These are phyloP conservation scores for Teunomyces kruisii DNA, from an alignment of 805 yeast genomes.

Conservation along the genomic window DNA sequence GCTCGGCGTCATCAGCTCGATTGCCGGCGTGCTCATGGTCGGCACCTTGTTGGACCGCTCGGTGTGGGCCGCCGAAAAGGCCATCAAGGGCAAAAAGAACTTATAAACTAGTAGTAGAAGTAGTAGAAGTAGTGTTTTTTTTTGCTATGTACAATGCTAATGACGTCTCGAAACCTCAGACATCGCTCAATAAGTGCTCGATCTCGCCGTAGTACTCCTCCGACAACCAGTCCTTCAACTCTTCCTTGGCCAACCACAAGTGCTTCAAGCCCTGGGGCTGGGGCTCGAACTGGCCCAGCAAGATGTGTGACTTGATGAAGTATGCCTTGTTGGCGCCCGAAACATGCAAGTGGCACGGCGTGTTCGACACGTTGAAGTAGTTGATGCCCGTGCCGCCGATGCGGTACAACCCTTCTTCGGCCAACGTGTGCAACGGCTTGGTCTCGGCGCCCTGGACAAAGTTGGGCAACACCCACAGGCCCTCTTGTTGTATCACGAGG, in stretches of 20 bases:
- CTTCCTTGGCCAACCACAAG: constrained; percentile 86
- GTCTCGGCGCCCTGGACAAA: constrained; percentile 47
- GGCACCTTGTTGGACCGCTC: constrained; percentile 88
- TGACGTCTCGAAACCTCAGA: constrained; percentile 12
- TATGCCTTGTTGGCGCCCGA: constrained; percentile 49
- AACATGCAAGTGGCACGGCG: constrained; percentile 73
- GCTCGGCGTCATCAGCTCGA: constrained; percentile 78
- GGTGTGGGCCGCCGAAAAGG: constrained; percentile 85
- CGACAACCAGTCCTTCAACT: constrained; percentile 55
- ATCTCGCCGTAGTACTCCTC: constrained; percentile 57
- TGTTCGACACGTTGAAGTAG: constrained; percentile 88
- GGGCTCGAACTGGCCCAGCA: constrained; percentile 73
- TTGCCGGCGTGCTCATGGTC: constrained; percentile 92
- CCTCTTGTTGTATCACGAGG: constrained; percentile 54
- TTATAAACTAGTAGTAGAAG: too few relatives aligned
- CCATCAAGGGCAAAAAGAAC: constrained; percentile 66
- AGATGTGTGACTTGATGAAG: constrained; percentile 80
- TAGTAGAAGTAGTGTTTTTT: too few relatives aligned
- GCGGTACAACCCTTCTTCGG: constrained; percentile 68
- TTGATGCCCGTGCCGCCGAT: constrained; percentile 77
- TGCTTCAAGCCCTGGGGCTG: constrained; percentile 45
- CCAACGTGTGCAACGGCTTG: constrained; percentile 62
- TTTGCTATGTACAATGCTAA: constrained; percentile 16
- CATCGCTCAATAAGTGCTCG: constrained; percentile 46
- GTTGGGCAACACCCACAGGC: constrained; percentile 79